Base-by-base conservation (phyloP, 1,284 basidiomycete genomes). In the Ceraceosorus bombacis region DNA sequence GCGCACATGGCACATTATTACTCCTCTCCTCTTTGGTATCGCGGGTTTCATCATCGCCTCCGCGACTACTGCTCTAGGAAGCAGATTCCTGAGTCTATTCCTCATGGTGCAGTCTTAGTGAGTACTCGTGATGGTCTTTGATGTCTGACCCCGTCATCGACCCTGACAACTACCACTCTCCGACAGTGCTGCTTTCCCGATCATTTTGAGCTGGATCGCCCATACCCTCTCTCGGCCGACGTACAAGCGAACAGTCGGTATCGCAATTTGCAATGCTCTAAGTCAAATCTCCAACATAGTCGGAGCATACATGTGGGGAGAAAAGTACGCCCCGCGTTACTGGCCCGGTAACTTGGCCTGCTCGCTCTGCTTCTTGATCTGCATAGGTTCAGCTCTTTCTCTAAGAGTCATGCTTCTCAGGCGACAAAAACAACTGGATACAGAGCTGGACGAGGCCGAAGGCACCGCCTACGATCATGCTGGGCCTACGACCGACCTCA, bases 281-380 rank as follows among this genome's bases (percentile, higher is more conserved):
- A 74, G 76, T 0, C 78, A 80, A 62, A 68, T 78, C 15, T 80
- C 79, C 51, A 80, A 81, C 70, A 78, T 81, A 52, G 71, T 76
- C 17, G 78, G 79, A 41, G 58, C 57, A 40, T 75, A 73, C 61
- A 17, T 46, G 10, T 46, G 43, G 43, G 43, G 15, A 10, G 9
- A 10, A 15, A 10, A 15, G 10, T 46, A 15, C 10, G 43, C 43
- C 43, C 43, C 43, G 43, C 27, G 27, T 27, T 27, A 27, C 27
- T 27, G 27, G 27, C 27, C 27, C 27, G 27, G 27, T 27, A 27
- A 27, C 27, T 27, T 27, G 27, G 27, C 27, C 27, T 27, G 27
- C 27, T 27, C 27, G 27, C 27, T 27, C 27, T 27, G 27, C 27
- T 27, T 27, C 27, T 27, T 27, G 27, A 27, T 27, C 27, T 27